Conservation (phyloP, 2,329 filamentous ascomycete genomes). For the Cladosporium sp. region DNA sequence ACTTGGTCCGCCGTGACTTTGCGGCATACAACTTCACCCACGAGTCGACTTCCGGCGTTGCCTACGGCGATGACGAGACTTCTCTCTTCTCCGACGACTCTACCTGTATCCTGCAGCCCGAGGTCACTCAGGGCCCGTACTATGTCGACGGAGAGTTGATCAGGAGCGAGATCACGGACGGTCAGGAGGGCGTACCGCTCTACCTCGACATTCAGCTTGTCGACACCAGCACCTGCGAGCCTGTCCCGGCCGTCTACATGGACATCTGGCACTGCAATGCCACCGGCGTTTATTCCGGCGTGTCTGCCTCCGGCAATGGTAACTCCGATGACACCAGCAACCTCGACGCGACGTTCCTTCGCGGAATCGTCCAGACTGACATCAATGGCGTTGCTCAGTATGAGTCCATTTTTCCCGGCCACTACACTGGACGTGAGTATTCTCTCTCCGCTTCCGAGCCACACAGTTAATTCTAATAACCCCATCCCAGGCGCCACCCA, state of each 20-base stretch:
- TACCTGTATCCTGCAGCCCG: slow-evolving; percentile 23
- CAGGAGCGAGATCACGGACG: slow-evolving; percentile 35
- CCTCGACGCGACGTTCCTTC: slow-evolving; percentile 32
- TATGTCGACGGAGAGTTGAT: slow-evolving; percentile 33
- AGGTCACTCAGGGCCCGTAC: slow-evolving; percentile 22
- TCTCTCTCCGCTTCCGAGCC: not conserved
- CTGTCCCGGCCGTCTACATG: slow-evolving; percentile 35
- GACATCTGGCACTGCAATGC: slow-evolving; percentile 44
- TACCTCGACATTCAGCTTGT: slow-evolving; percentile 39
- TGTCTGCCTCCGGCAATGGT: slow-evolving; percentile 26
- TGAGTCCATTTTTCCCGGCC: slow-evolving; percentile 34
- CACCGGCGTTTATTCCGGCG: slow-evolving; percentile 40
- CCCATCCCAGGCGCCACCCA: slow-evolving; percentile 27
- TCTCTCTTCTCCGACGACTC: slow-evolving; percentile 18
- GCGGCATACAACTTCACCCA: slow-evolving; percentile 21
- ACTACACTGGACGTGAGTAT: slow-evolving; percentile 32
- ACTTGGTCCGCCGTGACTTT: slow-evolving; percentile 20
- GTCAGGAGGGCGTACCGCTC: slow-evolving; percentile 34
- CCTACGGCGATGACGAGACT: slow-evolving; percentile 17
- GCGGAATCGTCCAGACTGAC: slow-evolving; percentile 36
- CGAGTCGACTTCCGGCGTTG: slow-evolving; percentile 16
- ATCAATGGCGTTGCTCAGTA: slow-evolving; percentile 34
- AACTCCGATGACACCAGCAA: slow-evolving; percentile 34
- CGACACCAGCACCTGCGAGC: slow-evolving; percentile 36
- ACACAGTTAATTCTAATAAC: not conserved